Conservation (phyloP, 495 filamentous ascomycete species). For the Lasiosphaeriaceae sp. region DNA sequence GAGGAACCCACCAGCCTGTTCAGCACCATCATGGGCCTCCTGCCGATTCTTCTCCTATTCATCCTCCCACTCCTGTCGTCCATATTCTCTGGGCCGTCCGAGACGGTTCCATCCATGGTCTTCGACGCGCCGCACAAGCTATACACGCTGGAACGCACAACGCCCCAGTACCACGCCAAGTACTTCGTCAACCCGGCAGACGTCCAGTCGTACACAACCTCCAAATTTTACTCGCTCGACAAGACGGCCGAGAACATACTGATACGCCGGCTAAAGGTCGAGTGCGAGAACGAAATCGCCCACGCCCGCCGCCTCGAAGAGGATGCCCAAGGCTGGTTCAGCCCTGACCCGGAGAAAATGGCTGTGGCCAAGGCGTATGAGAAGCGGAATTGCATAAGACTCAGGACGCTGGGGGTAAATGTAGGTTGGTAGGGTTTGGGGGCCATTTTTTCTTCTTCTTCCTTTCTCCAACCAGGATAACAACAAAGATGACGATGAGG, state of each 20-base stretch:
- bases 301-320: slow-evolving; percentile 62
- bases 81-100: slow-evolving; percentile 62
- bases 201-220: slow-evolving; percentile 59
- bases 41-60: slow-evolving; percentile 86
- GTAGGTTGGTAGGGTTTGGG: too few species aligned
- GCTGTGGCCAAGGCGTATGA: slow-evolving; percentile 36
- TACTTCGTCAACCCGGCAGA: slow-evolving; percentile 84
- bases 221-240: slow-evolving; percentile 71
- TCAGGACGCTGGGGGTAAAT: slow-evolving; percentile 27
- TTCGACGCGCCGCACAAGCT: slow-evolving; percentile 66
- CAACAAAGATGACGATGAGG: background rate
- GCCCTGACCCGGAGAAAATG: slow-evolving; percentile 73
- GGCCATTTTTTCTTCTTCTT: too few species aligned
- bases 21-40: slow-evolving; percentile 59
- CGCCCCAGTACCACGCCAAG: slow-evolving; percentile 62
- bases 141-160: slow-evolving; percentile 69
- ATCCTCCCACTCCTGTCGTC: slow-evolving; percentile 80
- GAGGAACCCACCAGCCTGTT: slow-evolving; percentile 40
- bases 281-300: slow-evolving; percentile 69
- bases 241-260: slow-evolving; percentile 69
- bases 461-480: background rate
- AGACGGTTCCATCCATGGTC: slow-evolving; percentile 62
- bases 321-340: slow-evolving; percentile 87
- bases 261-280: slow-evolving; percentile 56
- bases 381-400: slow-evolving; percentile 36